Evolutionary conservation across 139 green algal genomes (phyloP), one percentile per base, ranked within the genome.

Genomic region (Zygnema circumcarinatum): DNA sequence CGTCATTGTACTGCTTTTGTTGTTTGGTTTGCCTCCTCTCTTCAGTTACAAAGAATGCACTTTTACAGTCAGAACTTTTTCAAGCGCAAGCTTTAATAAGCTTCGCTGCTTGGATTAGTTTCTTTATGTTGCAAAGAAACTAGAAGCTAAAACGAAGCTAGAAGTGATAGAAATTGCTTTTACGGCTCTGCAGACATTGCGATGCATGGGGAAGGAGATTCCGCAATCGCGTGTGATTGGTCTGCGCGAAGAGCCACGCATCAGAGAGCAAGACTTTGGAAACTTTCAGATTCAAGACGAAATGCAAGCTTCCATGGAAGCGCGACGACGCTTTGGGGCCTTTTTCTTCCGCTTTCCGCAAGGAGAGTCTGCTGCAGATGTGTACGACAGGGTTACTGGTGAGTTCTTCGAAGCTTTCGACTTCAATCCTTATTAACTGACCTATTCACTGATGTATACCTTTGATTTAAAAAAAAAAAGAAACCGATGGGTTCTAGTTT

Each of bases 261-360:
- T 93, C 3, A 47, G 91, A 0, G 91, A 93, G 88, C 91, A 93
- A 52, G 91, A 92, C 52, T 92, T 93, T 79, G 88, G 91, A 32
- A 83, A 89, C 80, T 89, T 89, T 54, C 47, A 78, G 33, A 53
- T 56, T 33, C 39, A 76, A 35, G 33, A 67, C 31, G 1, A 56
- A 31, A 42, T 76, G 53, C n/a, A 22, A 25, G 89, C 89, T 76
- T 31, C 25, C 29, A 78, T 67, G 74, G 74, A 20, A 21, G n/a
- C 29, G 32, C 67, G 90, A n/a, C 81, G 84, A 62, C 39, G 62
- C 2, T 93, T 91, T 56, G 84, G 88, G 2, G 47, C 84, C 31
- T 93, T 93, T 67, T 93, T 92, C 68, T 93, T 87, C 54, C 88
- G 90, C n/a, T 93, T 93, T 80, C 88, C 76, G 1, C 68, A 93